These are phyloP conservation scores for Kodamaea alishanica DNA, from an alignment of 1,139 yeast species.

Conservation along the genomic window DNA sequence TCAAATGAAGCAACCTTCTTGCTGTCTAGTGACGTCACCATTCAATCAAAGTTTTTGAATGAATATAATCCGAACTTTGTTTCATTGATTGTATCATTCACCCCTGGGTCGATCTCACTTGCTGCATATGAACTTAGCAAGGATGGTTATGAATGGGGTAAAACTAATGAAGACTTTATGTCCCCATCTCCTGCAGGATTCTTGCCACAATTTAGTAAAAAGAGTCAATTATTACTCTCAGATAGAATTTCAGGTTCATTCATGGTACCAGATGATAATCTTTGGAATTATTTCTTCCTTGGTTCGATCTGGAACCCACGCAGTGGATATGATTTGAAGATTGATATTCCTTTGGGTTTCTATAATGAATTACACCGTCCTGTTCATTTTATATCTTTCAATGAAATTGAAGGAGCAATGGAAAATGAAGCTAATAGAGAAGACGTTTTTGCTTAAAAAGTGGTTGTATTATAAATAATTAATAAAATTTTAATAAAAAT, in stretches of 20 bases:
- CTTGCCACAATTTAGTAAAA: conserved; percentile 53
- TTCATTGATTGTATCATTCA: conserved; percentile 65
- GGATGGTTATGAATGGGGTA: conserved; percentile 80
- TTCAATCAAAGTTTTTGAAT: conserved; percentile 48
- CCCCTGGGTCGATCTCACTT: conserved; percentile 82
- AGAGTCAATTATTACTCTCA: conserved; percentile 70
- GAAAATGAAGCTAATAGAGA: conserved; percentile 69
- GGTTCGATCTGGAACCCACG: conserved; percentile 78
- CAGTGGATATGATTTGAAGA: conserved; percentile 57
- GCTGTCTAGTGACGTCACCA: conserved; percentile 69
- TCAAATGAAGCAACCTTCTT: conserved; percentile 55
- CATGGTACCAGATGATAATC: conserved; percentile 75
- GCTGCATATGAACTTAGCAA: conserved; percentile 59
- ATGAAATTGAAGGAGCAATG: conserved; percentile 53
- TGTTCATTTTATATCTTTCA: conserved; percentile 74
- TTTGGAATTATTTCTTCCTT: conserved; percentile 91
- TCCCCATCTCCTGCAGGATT: conserved; percentile 62
- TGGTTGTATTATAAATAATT: not conserved
- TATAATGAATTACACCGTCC: conserved; percentile 89
- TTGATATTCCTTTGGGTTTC: conserved; percentile 77
- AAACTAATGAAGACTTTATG: conserved; percentile 52
- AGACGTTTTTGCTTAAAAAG: conserved; percentile 46
- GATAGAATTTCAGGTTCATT: conserved; percentile 79
- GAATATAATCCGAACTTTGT: conserved; percentile 39
- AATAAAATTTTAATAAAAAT: too few species aligned